phyloP scores from a whole-genome alignment of 2,329 filamentous ascomycete genomes.

The Pestalotiopsis sp. region DNA sequence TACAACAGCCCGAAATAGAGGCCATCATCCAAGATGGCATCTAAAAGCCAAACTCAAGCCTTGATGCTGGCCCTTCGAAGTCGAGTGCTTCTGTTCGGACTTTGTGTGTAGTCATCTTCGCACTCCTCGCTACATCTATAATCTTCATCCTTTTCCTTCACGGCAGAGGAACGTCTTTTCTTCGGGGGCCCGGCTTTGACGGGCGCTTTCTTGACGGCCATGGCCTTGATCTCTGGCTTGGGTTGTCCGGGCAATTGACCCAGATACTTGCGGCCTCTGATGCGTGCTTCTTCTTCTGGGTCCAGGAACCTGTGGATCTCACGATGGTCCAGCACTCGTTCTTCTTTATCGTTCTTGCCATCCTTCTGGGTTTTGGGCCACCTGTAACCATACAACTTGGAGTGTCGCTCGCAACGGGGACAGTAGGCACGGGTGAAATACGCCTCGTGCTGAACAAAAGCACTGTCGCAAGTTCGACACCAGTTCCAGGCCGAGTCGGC shows the following conservation, averaged over 20 bases:
- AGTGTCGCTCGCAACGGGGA: constrained; percentile 91
- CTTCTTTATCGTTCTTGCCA: constrained; percentile 72
- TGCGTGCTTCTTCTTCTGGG: constrained; percentile 65
- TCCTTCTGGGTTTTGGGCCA: constrained; percentile 95
- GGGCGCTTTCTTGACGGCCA: constrained; percentile 13
- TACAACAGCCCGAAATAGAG: neutral
- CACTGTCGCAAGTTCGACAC: constrained; percentile 79
- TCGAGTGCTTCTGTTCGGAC: neutral
- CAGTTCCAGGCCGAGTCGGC: constrained; percentile 82
- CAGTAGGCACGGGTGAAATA: constrained; percentile 87
- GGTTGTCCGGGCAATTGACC: constrained; percentile 7
- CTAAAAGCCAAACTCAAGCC: neutral
- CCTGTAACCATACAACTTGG: constrained; percentile 89
- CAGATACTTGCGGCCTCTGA: constrained; percentile 43
- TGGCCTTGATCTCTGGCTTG: constrained; percentile 4
- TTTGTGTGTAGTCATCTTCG: neutral
- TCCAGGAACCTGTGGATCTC: constrained; percentile 83
- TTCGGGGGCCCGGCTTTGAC: neutral
- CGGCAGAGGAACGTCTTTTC: neutral
- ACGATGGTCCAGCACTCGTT: constrained; percentile 81
- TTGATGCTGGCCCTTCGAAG: neutral
- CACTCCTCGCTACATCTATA: neutral
- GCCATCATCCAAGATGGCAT: neutral
- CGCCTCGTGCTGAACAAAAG: constrained; percentile 87
- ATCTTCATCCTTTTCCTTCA: neutral